Evolutionary conservation across 495 filamentous ascomycete genomes (phyloP), one percentile per base, ranked within the genome.

Genomic region (Penicillium paxilli): DNA sequence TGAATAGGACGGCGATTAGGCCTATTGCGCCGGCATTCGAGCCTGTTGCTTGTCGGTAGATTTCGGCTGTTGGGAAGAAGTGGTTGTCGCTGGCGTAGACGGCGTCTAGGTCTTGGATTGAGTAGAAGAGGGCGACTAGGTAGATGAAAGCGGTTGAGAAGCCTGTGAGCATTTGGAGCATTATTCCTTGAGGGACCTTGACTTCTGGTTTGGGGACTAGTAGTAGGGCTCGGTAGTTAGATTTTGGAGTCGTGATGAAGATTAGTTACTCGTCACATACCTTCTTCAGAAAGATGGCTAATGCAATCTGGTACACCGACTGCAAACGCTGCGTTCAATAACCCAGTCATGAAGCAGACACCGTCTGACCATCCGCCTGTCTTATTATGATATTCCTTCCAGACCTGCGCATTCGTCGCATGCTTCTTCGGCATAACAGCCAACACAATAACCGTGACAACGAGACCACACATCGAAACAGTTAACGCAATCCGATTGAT

Each of bases 261-360:
- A n/a, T n/a, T n/a, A n/a, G n/a, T n/a, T n/a, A n/a, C n/a, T n/a
- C n/a, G n/a, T n/a, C n/a, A n/a, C 12, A 30, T 62, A 65, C 65
- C 69, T 68, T 92, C 89, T 66, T 92, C 89, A 1, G 88, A 84
- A 46, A 92, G 76, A 64, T 92, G 89, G 5, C 83, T 84, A 45
- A 88, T 78, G 23, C 79, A 74, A 66, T 87, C 87, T 0, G 88
- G 88, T 0, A 87, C 89, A 2, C 89, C 89, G 21, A 92, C 81
- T 3, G 88, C 83, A 60, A 87, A 92, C 4, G 89, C 88, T 9
- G 87, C 89, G 59, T 92, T 92, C 41, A 92, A 72, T 32, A 91
- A 80, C 1, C 89, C 88, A 5, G 84, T 74, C 32, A 90, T 66
- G 58, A 92, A 92, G 14, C 83, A 87, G 9, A 92, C 75, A 0